Base-by-base conservation (phyloP, 2,329 filamentous ascomycete genomes). In the Zelopaecilomyces penicillatus region DNA sequence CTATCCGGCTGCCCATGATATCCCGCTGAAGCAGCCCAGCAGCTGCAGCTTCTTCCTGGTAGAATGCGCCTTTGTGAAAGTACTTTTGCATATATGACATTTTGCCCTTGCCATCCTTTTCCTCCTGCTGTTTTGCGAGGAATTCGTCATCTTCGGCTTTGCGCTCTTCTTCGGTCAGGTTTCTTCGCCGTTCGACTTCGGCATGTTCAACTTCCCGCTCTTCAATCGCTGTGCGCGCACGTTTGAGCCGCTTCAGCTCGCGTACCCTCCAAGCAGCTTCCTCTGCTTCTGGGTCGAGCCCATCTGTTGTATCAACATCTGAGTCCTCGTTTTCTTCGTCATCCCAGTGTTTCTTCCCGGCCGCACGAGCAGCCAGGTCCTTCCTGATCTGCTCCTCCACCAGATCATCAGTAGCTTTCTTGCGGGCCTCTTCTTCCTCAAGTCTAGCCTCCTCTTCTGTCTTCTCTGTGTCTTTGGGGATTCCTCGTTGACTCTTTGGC, bases 61-160 rank as follows among this genome's bases (percentile, higher is more conserved):
- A 97, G 70, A 97, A 98, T 11, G 93, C 93, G 40, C 93, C 93
- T 68, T 90, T 91, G 73, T 98, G 93, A 65, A 87, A 90, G 69
- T 97, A 98, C 61, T 90, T 89, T 60, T 96, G 90, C 85, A 97
- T 87, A 63, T 82, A 96, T 2, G 78, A 78, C 74, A 93, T 87
- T 66, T 91, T 85, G 43, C 88, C 88, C 49, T 84, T 83, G 41
- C 73, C 65, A 49, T 85, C 81, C 56, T 87, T 86, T 51, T 95
- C 89, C 50, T 85, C 85, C 54, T 84, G 80, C 65, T 97, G 91
- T 52, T 75, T 73, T 1, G 82, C 82, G 12, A 97, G 69, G 63
- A 80, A 87, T 41, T 76, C 85, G 37, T 82, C 78, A 63, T 98
- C 93, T 63, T 98, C 93, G 46, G 80, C 83, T 46, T 83, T 80